Percentiles rank a stretch among this genome's conserved stretches.
These are phyloP conservation scores for Babesia sp. DNA, from an alignment of 169 alveolate genomes.

Conservation along the genomic window DNA sequence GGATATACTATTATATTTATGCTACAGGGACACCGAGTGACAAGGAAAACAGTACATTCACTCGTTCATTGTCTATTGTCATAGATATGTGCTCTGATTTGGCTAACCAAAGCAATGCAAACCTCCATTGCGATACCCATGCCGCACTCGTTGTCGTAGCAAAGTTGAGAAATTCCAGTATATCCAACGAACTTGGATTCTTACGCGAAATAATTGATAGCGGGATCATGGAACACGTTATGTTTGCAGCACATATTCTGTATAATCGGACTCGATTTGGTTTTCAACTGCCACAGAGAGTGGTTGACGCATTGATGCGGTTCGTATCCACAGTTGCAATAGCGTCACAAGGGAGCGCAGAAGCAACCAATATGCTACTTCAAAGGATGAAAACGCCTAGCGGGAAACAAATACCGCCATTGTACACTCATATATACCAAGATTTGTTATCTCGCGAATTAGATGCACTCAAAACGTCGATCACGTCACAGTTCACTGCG, in stretches of 20 bases:
- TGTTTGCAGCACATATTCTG: constrained; percentile 9
- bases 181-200: background rate
- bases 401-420: constrained; percentile 2
- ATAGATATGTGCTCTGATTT: constrained; percentile 8
- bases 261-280: constrained; percentile 18
- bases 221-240: constrained; percentile 7
- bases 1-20: constrained; percentile 3
- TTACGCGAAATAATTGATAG: background rate
- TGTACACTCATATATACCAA: background rate
- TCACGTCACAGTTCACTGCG: background rate
- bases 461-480: background rate
- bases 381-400: background rate
- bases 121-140: background rate
- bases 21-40: constrained; percentile 1
- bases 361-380: background rate
- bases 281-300: background rate
- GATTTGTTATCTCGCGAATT: constrained; percentile 5
- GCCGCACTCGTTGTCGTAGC: background rate
- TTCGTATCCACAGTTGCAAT: background rate
- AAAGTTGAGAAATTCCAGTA: background rate
- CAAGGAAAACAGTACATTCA: background rate
- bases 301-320: background rate
- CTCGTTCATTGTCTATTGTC: background rate
- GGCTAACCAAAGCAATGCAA: background rate
- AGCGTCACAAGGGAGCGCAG: background rate